phyloP scores from a whole-genome alignment of 495 filamentous ascomycete genomes.

The Xylaria intraflava region DNA sequence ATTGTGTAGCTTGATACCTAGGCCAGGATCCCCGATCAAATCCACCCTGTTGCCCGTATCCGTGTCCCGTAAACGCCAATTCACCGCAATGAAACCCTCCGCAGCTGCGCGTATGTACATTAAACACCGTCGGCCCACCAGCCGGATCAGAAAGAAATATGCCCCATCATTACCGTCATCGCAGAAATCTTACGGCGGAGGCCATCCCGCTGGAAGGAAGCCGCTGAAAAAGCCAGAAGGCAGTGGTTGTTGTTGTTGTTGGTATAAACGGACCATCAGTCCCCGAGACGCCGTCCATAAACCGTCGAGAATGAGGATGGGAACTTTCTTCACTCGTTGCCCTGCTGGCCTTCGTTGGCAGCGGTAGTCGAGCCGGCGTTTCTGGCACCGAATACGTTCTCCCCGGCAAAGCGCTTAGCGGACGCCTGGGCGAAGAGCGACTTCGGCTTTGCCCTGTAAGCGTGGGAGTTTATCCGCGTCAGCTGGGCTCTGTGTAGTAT shows the following conservation, averaged over 20 bases:
- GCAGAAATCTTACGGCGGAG: not conserved
- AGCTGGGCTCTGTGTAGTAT: not conserved
- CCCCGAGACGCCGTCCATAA: not conserved
- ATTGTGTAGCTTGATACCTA: not conserved
- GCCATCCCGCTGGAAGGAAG: not conserved
- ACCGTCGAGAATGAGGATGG: not conserved
- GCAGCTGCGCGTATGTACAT: not conserved
- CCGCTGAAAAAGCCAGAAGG: not conserved
- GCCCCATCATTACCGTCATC: not conserved
- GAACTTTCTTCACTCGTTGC: not conserved
- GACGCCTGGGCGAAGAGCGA: slow-evolving; percentile 58
- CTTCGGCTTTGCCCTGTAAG: slow-evolving; percentile 51
- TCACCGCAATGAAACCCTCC: not conserved
- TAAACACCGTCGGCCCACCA: not conserved
- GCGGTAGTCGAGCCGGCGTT: slow-evolving; percentile 2
- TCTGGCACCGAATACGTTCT: slow-evolving; percentile 24
- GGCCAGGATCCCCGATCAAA: not conserved
- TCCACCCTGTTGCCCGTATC: not conserved
- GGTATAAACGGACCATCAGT: not conserved
- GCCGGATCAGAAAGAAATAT: not conserved
- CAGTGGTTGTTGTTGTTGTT: slow-evolving; percentile 6
- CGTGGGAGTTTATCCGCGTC: not conserved
- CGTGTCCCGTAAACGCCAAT: not conserved
- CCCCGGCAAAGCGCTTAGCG: slow-evolving; percentile 46
- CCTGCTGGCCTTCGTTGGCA: not conserved